phyloP scores from a whole-genome alignment of 2,329 filamentous ascomycete species.

The Colletotrichum sp. region DNA sequence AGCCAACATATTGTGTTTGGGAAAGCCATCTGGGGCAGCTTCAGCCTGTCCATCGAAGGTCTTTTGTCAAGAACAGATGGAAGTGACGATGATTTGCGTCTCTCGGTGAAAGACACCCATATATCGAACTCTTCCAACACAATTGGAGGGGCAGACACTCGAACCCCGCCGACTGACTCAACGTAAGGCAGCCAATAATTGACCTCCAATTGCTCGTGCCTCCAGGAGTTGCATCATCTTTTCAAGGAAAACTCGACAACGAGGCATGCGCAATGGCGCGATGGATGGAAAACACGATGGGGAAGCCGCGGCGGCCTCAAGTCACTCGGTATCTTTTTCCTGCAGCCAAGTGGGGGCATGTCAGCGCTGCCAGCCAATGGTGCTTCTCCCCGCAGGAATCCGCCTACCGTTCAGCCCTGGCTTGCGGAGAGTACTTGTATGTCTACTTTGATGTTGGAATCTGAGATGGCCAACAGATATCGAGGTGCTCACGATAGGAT shows the following conservation, averaged over 20 bases:
- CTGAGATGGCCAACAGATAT: background rate
- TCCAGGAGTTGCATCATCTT: background rate
- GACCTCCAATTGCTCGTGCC: background rate
- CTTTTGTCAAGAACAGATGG: background rate
- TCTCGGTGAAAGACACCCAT: background rate
- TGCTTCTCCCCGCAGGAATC: background rate
- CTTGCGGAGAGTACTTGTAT: background rate
- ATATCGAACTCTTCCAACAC: background rate
- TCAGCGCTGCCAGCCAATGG: background rate
- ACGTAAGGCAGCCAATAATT: background rate
- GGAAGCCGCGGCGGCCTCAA: constrained; percentile 17
- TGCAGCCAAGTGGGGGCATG: background rate
- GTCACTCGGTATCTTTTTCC: background rate
- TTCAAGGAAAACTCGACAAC: background rate
- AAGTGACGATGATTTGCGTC: background rate
- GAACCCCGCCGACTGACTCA: background rate
- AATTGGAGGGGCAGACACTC: background rate
- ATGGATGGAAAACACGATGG: background rate
- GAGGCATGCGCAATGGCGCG: background rate
- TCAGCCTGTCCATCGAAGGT: background rate
- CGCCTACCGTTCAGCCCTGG: constrained; percentile 12
- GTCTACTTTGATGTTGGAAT: background rate
- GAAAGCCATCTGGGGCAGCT: background rate
- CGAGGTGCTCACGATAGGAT: background rate
- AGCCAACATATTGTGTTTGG: background rate